Evolutionary conservation across 306 rosid species (phyloP), one percentile per base, ranked within the genome.

Genomic region (Prunus padus): DNA sequence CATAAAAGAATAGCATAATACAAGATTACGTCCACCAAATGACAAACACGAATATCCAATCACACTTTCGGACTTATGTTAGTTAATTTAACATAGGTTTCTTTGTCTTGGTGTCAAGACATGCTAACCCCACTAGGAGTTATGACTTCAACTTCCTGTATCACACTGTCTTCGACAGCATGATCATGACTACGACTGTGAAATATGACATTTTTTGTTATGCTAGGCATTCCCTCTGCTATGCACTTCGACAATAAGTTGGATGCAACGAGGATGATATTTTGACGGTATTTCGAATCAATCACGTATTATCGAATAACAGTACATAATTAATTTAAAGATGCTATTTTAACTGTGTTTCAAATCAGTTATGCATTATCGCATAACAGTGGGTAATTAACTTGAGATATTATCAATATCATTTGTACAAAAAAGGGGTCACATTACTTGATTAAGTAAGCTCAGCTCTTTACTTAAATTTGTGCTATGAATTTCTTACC

Each of bases 41-140:
- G 31, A 71, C 50, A 71, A 52, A 71, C n/a, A 31, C 11, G 64
- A 44, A 19, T 55, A 19, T 52, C 14, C 10, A 22, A 75, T 75
- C 60, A 51, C 30, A 49, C 15, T 26, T 65, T 72, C 65, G 72
- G 42, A 26, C 67, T 72, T 47, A 22, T 4, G 33, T 23, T 3
- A 50, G 19, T 28, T 26, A 31, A 37, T 11, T n/a, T 28, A 8
- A 66, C 23, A 12, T 55, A 26, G 61, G 26, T 55, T 33, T 18
- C 56, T 1, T 9, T 33, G 47, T 33, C 13, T 64, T 19, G 64
- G 19, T 14, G 5, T 3, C 5, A 14, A 62, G 44, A 62, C 44
- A 15, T 3, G 12, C 33, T 9, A 47, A 30, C 65, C 67, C 73
- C 67, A 75, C 26, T 8, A 18, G 40, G 12, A 22, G 51, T 23